A percentile compares a stretch with the other conserved stretches of the same genome.
phyloP scores from a whole-genome alignment of 441 rosid genomes.

The Omphalea diandra region DNA sequence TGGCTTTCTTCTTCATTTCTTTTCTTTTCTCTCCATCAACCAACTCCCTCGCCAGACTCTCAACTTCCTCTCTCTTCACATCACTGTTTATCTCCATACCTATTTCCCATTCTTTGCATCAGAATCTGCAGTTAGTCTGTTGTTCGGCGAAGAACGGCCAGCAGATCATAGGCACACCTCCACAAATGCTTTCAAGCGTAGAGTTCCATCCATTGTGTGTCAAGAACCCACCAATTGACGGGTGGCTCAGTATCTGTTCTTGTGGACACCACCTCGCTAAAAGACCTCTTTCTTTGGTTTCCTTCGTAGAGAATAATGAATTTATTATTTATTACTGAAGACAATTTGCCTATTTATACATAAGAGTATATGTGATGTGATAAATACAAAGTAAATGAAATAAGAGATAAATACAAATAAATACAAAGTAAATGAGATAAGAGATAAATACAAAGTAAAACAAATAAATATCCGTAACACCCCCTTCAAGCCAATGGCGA shows the following conservation, averaged over 20 bases:
- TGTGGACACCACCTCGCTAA: constrained; percentile 54
- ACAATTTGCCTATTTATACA: too few species aligned
- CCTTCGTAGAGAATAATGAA: too few species aligned
- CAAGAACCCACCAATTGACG: constrained; percentile 46
- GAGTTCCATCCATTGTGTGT: constrained; percentile 69
- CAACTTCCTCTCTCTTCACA: constrained; percentile 50
- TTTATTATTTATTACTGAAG: too few species aligned
- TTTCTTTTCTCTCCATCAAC: constrained; percentile 48
- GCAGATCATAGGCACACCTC: constrained; percentile 58
- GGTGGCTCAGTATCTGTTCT: constrained; percentile 47
- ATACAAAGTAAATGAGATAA: too few species aligned
- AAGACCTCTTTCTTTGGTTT: constrained; percentile 41
- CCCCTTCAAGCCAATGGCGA: too few species aligned
- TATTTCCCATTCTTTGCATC: constrained; percentile 51
- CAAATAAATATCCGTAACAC: too few species aligned
- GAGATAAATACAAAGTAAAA: too few species aligned
- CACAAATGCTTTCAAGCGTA: constrained; percentile 41
- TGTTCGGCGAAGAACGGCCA: constrained; percentile 77
- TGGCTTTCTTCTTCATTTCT: constrained; percentile 39
- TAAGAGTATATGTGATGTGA: too few species aligned
- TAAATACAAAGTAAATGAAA: too few species aligned
- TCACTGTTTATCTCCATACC: constrained; percentile 53
- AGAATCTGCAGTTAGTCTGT: constrained; percentile 48
- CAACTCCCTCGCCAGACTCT: constrained; percentile 42
- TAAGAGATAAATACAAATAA: too few species aligned